Conservation (phyloP, 176 grass and related monocot species). For the Lolium multiflorum region DNA sequence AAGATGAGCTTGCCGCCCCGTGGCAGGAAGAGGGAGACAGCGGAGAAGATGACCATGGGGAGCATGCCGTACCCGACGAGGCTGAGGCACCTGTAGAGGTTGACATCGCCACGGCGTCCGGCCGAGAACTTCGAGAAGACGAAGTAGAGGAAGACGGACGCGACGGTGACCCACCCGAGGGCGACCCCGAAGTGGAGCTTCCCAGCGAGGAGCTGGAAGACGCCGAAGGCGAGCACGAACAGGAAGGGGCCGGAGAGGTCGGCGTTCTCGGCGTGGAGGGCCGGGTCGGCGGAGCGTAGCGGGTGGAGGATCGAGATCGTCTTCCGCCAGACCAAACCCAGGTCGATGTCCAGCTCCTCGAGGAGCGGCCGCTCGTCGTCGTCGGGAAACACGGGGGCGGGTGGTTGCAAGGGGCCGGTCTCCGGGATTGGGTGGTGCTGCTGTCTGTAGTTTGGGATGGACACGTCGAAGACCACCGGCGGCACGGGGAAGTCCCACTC, state of each 20-base stretch:
- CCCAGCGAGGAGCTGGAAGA: conserved; percentile 90
- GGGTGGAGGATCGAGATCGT: conserved; percentile 85
- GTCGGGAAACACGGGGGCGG: not conserved
- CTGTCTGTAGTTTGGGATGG: not conserved
- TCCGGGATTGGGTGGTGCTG: not conserved
- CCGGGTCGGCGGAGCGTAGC: conserved; percentile 69
- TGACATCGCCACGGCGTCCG: conserved; percentile 48
- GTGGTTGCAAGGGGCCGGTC: not conserved
- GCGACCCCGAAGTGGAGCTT: conserved; percentile 93
- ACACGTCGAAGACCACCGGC: not conserved
- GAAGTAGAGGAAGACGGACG: conserved; percentile 79
- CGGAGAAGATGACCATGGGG: conserved; percentile 92
- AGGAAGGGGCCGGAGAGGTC: conserved; percentile 88
- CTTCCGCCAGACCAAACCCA: conserved; percentile 92
- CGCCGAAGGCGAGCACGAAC: conserved; percentile 78
- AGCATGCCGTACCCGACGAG: conserved; percentile 91
- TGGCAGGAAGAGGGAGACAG: conserved; percentile 77
- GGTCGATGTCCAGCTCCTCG: conserved; percentile 94
- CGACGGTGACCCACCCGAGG: conserved; percentile 77
- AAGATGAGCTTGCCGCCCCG: conserved; percentile 72
- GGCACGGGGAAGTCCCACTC: not conserved
- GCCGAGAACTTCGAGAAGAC: conserved; percentile 72
- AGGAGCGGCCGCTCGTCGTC: conserved; percentile 78
- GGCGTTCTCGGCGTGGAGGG: conserved; percentile 72
- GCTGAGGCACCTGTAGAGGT: conserved; percentile 79